Conservation (phyloP, 441 rosid species). For the Sinapis alba region DNA sequence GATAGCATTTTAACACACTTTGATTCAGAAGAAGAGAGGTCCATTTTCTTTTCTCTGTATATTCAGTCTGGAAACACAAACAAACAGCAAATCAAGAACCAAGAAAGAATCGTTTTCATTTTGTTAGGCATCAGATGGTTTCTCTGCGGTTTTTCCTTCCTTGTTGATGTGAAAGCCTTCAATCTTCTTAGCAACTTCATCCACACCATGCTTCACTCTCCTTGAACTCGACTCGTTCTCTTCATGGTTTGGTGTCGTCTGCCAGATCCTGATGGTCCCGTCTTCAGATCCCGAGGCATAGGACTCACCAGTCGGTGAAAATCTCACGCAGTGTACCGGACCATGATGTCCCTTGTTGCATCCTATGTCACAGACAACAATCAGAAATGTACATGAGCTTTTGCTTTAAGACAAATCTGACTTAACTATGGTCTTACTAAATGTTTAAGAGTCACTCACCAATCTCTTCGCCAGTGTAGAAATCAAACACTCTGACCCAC, state of each 20-base stretch:
- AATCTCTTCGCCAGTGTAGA: too few species aligned
- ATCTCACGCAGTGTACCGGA: constrained; percentile 91
- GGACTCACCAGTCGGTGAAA: constrained; percentile 94
- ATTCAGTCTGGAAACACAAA: constrained; percentile 17
- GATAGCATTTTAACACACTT: neutral
- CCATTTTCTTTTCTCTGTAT: neutral
- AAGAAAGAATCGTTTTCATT: neutral
- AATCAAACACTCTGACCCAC: too few species aligned
- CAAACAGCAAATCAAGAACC: neutral
- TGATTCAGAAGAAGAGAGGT: constrained; percentile 13
- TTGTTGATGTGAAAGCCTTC: constrained; percentile 68
- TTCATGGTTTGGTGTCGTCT: constrained; percentile 58
- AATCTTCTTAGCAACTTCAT: constrained; percentile 67
- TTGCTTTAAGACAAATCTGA: neutral
- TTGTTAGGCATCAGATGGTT: constrained; percentile 30
- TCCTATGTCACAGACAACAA: constrained; percentile 43
- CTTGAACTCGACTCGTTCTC: constrained; percentile 51
- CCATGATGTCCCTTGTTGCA: constrained; percentile 99
- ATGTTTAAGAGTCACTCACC: neutral
- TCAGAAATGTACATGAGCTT: neutral
- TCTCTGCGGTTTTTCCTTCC: constrained; percentile 51
- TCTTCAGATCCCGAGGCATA: constrained; percentile 98
- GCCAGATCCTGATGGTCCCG: constrained; percentile 98
- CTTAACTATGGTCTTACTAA: neutral
- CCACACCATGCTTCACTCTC: constrained; percentile 60